These are phyloP conservation scores for Metschnikowia cerradonensis DNA, from an alignment of 805 yeast genomes.

Conservation along the genomic window DNA sequence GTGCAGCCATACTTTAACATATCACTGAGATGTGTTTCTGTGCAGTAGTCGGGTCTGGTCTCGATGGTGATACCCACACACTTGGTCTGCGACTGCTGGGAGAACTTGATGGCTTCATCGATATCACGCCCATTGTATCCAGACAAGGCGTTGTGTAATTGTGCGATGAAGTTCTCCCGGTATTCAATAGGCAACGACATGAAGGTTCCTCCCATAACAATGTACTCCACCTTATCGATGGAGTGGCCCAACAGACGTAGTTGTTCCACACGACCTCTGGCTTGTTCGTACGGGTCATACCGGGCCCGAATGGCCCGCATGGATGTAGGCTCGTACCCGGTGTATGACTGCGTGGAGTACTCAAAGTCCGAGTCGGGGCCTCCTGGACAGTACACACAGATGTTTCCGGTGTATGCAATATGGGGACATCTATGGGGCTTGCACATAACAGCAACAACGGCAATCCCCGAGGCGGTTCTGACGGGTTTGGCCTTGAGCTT, in stretches of 20 bases:
- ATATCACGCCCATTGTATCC: conserved; percentile 85
- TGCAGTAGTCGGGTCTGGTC: conserved; percentile 97
- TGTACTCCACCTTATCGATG: conserved; percentile 95
- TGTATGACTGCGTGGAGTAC: conserved; percentile 95
- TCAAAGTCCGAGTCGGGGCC: conserved; percentile 99
- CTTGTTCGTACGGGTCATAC: conserved; percentile 97
- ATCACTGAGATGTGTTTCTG: conserved; percentile 90
- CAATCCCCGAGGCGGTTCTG: conserved; percentile 97
- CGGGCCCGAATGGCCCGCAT: conserved; percentile 99
- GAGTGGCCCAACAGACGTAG: conserved; percentile 92
- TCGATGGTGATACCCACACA: conserved; percentile 99
- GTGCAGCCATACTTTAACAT: conserved; percentile 97
- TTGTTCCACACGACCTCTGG: conserved; percentile 96
- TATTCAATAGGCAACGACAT: conserved; percentile 91
- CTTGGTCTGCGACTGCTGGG: conserved; percentile 92
- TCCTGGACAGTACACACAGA: conserved; percentile 98
- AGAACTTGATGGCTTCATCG: conserved; percentile 85
- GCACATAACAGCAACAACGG: conserved; percentile 99
- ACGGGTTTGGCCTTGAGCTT: conserved; percentile 98
- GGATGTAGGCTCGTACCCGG: conserved; percentile 98
- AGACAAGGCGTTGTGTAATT: conserved; percentile 89
- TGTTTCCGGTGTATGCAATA: conserved; percentile 97
- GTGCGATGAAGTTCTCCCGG: conserved; percentile 83
- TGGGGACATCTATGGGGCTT: conserved; percentile 99
- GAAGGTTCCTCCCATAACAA: conserved; percentile 98